Evolutionary conservation across 352 stramenopile genomes (phyloP), one percentile per base, ranked within the genome.

Genomic region (Globisporangium paroecandrum): DNA sequence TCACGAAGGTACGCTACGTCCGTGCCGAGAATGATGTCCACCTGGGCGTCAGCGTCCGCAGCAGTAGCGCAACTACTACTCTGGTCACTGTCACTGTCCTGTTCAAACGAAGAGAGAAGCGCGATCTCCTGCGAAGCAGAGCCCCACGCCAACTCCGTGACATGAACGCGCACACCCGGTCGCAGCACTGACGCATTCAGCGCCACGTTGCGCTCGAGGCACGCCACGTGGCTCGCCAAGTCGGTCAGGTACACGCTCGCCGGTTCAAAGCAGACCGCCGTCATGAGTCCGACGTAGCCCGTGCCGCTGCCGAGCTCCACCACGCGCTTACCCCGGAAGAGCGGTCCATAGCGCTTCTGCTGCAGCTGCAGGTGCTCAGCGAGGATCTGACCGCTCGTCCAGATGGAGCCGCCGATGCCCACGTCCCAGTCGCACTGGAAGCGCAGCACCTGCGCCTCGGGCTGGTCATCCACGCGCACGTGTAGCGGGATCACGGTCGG

Each of bases 371-470:
- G 66, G 57, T 93, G 77, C 4, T 78, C 76, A 18, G 77, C 79
- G 22, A 95, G 75, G 27, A 95, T 76, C 74, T 90, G 76, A 5
- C 85, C 87, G 64, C 87, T 95, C 3, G 87, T 95, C 87, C 87
- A 95, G 32, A 95, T 74, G 12, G 83, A 93, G 58, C 87, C 87
- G 65, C 87, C 87, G 69, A 95, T 95, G 61, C 87, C 87, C 32
- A 91, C 75, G 59, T 85, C 74, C 87, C 87, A 95, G 68, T 93
- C 77, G 73, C 87, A 95, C 64, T 83, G 74, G 54, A 95, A 91
- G 70, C 82, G 67, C 43, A 94, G 69, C 58, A 78, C 73, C 3
- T 69, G 69, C 36, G 72, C 46, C n/a, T 72, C 51, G 20, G 46
- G 18, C 20, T 64, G 61, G 54, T 78, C 70, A 43, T 82, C 73